A percentile compares a stretch with the other conserved stretches of the same genome.
phyloP scores from a whole-genome alignment of 1,139 yeast genomes.

The Saccharomyces hybrid region DNA sequence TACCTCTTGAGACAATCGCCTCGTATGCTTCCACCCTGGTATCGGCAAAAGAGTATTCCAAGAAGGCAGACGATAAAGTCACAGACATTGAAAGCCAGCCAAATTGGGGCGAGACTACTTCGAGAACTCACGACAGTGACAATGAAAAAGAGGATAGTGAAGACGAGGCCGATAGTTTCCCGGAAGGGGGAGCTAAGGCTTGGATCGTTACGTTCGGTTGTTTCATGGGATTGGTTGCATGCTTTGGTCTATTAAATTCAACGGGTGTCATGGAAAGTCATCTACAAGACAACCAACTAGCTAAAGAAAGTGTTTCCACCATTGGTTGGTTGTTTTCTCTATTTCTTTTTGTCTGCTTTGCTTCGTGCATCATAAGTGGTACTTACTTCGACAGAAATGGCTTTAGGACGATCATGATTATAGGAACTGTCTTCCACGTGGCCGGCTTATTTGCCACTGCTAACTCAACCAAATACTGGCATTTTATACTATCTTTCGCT shows the following conservation, averaged over 20 bases:
- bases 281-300: constrained; percentile 46
- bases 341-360: constrained; percentile 47
- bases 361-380: constrained; percentile 53
- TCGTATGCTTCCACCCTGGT: not conserved
- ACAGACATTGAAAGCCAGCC: not conserved
- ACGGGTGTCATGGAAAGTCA: constrained; percentile 59
- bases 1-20: not conserved
- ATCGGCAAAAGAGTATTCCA: not conserved
- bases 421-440: constrained; percentile 41
- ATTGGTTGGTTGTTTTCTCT: constrained; percentile 65
- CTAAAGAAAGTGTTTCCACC: constrained; percentile 39
- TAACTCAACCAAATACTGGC: constrained; percentile 45
- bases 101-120: constrained; percentile 3
- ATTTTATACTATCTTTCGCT: constrained; percentile 52
- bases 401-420: constrained; percentile 40
- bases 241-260: constrained; percentile 53
- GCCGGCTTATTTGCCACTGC: constrained; percentile 53
- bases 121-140: constrained; percentile 3
- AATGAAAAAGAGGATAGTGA: constrained; percentile 9
- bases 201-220: constrained; percentile 51
- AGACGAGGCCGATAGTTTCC: constrained; percentile 28
- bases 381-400: constrained; percentile 57
- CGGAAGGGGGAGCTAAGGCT: constrained; percentile 54
- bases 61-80: not conserved
- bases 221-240: constrained; percentile 49